Evolutionary conservation across 768 basidiomycete species (phyloP), one percentile per base, ranked within the genome.

Genomic region (Naganishia antarctica): DNA sequence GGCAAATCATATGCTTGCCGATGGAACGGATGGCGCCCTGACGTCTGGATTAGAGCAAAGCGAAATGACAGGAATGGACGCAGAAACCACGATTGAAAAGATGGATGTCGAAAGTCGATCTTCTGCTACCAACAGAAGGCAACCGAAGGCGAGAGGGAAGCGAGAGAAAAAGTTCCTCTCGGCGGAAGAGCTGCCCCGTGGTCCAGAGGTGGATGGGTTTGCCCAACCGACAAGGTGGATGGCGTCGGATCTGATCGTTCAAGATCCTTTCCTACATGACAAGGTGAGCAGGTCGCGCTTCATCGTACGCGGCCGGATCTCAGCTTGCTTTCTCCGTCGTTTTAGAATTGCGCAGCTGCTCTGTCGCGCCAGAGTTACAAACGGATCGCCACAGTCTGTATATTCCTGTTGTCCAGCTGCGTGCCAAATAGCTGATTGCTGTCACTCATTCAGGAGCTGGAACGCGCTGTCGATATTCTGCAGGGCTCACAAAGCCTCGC

Each of bases 261-360:
- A 77, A 58, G 76, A 77, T 64, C 74, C 74, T 18, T 77, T 77
- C 66, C 60, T 77, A 32, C 73, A 73, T 68, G 67, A 69, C 41
- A 77, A 77, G 71, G 75, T 74, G 51, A 65, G 70, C 34, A n/a
- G 41, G 13, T 40, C 41, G 34, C 34, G 7, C 15, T 15, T 15
- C 34, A 37, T 37, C 34, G 34, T 7, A 7, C 34, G 34, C 34
- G 34, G 15, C 34, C 15, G 34, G 15, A 7, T 15, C 34, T 40
- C 9, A 25, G 2, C 12, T 23, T 41, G n/a, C 32, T 40, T 16
- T n/a, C n/a, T n/a, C n/a, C n/a, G n/a, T n/a, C n/a, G n/a, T 23
- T 3, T 12, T 21, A 57, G 53, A 57, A 57, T 40, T 57, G 53
- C 53, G 53, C 53, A 5, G 40, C 11, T 41, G 53, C 53, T 6